Conservation (phyloP, 176 grass and related monocot genomes). For the Alopecurus myosuroides region DNA sequence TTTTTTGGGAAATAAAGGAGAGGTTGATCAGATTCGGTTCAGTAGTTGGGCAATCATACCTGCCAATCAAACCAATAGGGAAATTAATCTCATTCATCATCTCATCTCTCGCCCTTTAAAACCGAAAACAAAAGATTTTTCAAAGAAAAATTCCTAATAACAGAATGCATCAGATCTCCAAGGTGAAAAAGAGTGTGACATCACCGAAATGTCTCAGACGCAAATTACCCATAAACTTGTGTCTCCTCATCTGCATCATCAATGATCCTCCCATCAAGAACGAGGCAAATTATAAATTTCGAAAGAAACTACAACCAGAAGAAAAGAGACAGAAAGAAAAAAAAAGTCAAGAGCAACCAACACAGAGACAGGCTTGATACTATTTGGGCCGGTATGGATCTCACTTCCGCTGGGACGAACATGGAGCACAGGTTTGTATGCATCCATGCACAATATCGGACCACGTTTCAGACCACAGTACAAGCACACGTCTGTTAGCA, state of each 20-base stretch:
- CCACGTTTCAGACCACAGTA: too few species aligned
- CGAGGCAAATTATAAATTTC: neutral
- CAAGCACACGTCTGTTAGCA: neutral
- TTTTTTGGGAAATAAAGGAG: too few species aligned
- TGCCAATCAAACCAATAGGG: constrained; percentile 58
- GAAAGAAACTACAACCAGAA: neutral
- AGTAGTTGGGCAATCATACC: constrained; percentile 31
- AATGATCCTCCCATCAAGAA: neutral
- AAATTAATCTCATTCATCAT: constrained; percentile 32
- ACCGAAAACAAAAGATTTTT: neutral
- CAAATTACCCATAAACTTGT: neutral
- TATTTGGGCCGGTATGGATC: too few species aligned
- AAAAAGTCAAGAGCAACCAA: too few species aligned
- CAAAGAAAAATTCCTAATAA: neutral
- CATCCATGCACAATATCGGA: too few species aligned
- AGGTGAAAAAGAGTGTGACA: neutral
- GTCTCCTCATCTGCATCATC: neutral
- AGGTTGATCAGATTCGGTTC: constrained; percentile 43
- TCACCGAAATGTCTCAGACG: neutral
- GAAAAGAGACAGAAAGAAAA: neutral
- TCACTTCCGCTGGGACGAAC: too few species aligned
- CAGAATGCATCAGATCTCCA: neutral
- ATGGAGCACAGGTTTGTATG: too few species aligned
- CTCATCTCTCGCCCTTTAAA: neutral
- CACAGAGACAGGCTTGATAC: too few species aligned